Evolutionary conservation across 495 filamentous ascomycete species (phyloP).

Genomic region (Hypoxylon subgilvum): DNA sequence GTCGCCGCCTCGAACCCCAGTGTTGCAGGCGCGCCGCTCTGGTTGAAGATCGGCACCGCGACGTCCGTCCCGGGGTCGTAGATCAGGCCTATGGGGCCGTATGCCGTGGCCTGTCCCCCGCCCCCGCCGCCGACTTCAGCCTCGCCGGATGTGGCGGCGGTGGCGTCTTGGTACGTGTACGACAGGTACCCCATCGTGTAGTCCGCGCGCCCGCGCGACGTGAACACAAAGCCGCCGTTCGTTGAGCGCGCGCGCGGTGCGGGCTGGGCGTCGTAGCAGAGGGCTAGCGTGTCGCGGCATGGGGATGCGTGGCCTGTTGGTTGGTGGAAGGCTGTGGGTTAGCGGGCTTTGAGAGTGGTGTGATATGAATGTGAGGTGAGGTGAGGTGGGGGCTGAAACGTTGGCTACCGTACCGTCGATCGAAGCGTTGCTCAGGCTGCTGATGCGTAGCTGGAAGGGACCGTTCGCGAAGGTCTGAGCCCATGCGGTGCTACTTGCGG

Average conservation of each 20-base stretch:
- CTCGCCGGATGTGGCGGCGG: not conserved
- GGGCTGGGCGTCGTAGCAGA: not conserved
- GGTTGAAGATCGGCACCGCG: conserved; percentile 12
- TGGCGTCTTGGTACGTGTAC: not conserved
- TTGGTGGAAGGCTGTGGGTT: not conserved
- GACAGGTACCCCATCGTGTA: conserved; percentile 7
- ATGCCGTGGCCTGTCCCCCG: not conserved
- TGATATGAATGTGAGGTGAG: not conserved
- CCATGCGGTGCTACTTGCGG: not conserved
- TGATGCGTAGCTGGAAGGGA: conserved; percentile 18
- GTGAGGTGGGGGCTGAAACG: not conserved
- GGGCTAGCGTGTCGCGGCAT: not conserved
- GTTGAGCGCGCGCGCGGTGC: not conserved
- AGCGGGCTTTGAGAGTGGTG: not conserved
- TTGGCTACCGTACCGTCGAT: conserved; percentile 21
- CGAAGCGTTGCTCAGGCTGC: not conserved
- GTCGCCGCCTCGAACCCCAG: conserved; percentile 8
- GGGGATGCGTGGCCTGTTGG: conserved; percentile 5
- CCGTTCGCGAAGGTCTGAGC: conserved; percentile 7
- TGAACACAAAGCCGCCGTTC: conserved; percentile 15
- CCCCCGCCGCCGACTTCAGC: too few species aligned
- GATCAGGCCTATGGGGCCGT: conserved; percentile 12
- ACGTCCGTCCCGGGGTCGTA: conserved; percentile 18
- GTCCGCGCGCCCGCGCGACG: conserved; percentile 1
- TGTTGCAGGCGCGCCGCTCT: not conserved